Evolutionary conservation across 257 asterid species (phyloP), one percentile per base, ranked within the genome.

Genomic region (Pogostemon cablin): DNA sequence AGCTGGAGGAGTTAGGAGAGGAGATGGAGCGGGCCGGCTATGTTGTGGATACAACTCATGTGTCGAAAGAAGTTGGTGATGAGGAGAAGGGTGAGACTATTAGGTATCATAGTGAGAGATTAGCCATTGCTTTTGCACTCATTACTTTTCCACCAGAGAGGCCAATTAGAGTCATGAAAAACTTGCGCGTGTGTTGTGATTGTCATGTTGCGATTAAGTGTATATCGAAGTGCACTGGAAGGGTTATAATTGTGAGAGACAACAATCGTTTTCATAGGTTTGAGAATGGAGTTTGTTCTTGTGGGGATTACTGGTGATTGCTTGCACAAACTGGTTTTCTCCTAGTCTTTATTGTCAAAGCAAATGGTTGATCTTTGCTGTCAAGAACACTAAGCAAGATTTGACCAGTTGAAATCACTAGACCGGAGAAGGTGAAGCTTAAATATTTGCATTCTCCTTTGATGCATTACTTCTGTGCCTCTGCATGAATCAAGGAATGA

Each of bases 111-210:
- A 90, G 98, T 39, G 97, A 93, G 82, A 85, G 96, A 71, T 74
- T 90, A 60, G 98, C 98, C 25, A 90, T 93, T 82, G 96, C 87
- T 57, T 93, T 88, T 79, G 96, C 96, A 0, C 87, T 93, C 38
- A 66, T 87, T 65, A 81, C 85, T 2, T 80, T 86, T 72, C 90
- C 92, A 48, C 75, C 81, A 0, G 86, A 79, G 48, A 82, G 93
- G 77, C 88, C 93, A 3, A 87, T 93, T 72, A 76, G 90, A 71
- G 83, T 93, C 17, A 87, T 90, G 96, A 90, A 93, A 58, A 93
- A 90, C 87, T 72, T 90, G 89, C 85, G 96, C 0, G 80, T 90
- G 35, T 93, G 97, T 61, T 87, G 90, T 32, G 97, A 93, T 82
- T 93, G 98, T 68, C 97, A 93, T 70, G 84, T 76, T 12, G 97